Conservation (phyloP, 495 filamentous ascomycete species). For the Penicillium mononematosum region DNA sequence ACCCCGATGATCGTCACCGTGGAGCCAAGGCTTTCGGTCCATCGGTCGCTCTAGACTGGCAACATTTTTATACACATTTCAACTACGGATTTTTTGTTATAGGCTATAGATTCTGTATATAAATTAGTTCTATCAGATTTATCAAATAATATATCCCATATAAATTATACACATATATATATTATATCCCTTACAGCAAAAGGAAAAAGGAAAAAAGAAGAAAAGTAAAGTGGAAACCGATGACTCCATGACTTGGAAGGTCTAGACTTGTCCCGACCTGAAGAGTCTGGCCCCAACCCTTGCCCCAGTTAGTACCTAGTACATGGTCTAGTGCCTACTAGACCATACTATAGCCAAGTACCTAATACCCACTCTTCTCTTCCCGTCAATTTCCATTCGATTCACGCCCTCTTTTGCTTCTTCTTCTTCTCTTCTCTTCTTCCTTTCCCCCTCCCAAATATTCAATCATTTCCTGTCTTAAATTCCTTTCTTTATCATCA, state of each 20-base stretch:
- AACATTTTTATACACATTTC: slow-evolving; percentile 15
- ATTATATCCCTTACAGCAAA: slow-evolving; percentile 8
- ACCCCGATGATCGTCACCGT: slow-evolving; percentile 26
- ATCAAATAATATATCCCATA: neutral
- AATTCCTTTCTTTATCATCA: slow-evolving; percentile 9
- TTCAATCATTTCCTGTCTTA: slow-evolving; percentile 8
- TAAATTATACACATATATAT: no score
- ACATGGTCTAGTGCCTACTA: slow-evolving; percentile 7
- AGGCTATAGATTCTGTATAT: neutral
- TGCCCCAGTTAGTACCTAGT: slow-evolving; percentile 16
- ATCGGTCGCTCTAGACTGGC: slow-evolving; percentile 22
- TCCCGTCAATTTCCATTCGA: slow-evolving; percentile 21
- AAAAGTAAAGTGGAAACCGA: slow-evolving; percentile 21
- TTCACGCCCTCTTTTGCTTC: slow-evolving; percentile 15
- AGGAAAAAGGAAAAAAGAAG: neutral
- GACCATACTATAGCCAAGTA: slow-evolving; percentile 16
- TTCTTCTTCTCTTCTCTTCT: slow-evolving; percentile 17
- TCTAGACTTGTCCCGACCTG: slow-evolving; percentile 26
- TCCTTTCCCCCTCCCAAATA: slow-evolving; percentile 12
- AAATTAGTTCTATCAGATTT: neutral
- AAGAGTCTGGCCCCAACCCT: slow-evolving; percentile 19
- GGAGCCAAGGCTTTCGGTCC: slow-evolving; percentile 15
- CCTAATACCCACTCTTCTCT: slow-evolving; percentile 18
- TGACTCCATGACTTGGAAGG: slow-evolving; percentile 21
- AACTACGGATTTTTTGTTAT: neutral